Evolutionary conservation across 2,329 filamentous ascomycete genomes (phyloP), one percentile per base, ranked within the genome.

Genomic region (Macrophomina pseudophaseolina): DNA sequence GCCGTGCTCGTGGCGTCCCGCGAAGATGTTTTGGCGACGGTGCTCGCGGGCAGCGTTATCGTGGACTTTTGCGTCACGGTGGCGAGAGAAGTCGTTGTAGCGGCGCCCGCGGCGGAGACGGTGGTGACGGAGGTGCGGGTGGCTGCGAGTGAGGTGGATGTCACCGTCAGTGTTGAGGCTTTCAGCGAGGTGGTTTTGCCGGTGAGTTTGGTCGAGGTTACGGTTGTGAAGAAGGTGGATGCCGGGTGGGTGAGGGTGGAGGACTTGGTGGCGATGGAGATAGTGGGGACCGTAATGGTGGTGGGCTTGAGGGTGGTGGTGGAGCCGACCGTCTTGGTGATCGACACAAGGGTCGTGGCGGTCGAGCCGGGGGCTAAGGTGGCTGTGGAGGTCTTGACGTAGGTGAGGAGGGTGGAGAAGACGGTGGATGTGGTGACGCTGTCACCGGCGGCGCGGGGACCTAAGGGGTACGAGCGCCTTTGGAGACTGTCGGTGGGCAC

Each of bases 341-440:
- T 72, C 1, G 58, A 12, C 11, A 70, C 75, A 48, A 68, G 67
- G 8, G 72, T 73, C 1, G 66, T 69, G 4, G 70, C 73, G 5
- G 68, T 23, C 5, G 72, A 73, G 5, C 66, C 72, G 32, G 66
- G 32, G 51, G 23, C 23, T 23, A 67, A 66, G 3, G 46, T 66
- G 28, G 64, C 30, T 2, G 67, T 67, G 4, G 68, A 68, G 5
- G 72, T 73, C 51, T 66, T 72, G 40, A 74, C 68, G 32, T 70
- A 72, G 14, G 71, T 70, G 2, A 70, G 74, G 12, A 76, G 30
- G 1, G 73, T 75, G 2, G 71, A 70, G 33, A 56, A 72, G 7
- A 73, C 42, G 8, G 71, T 74, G 23, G 23, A 23, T 2, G 73
- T 56, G 1, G 74, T 78, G 16, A 69, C 23, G 23, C 23, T 74